phyloP scores from a whole-genome alignment of 306 rosid species.

The Phaseolus lunatus region DNA sequence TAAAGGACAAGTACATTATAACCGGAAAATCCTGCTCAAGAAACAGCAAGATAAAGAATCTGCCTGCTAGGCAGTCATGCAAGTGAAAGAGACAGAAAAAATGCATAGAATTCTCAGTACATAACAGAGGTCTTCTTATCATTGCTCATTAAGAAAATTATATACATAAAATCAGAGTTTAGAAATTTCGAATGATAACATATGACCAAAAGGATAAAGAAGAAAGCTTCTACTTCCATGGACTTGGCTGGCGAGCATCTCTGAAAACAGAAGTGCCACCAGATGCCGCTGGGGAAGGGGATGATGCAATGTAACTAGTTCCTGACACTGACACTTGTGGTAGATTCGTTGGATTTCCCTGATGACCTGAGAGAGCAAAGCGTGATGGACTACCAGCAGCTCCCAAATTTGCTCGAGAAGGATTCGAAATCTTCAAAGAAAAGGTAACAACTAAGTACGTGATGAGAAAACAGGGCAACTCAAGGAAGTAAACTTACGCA shows the following conservation, averaged over 20 bases:
- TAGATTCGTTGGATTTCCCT: constrained; percentile 64
- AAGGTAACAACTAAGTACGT: constrained; percentile 8
- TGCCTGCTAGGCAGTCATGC: background rate
- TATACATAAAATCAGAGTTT: constrained; percentile 16
- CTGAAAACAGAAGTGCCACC: constrained; percentile 86
- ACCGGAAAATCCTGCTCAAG: constrained; percentile 24
- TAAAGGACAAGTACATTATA: background rate
- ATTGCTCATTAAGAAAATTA: constrained; percentile 20
- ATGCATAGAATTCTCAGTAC: constrained; percentile 3
- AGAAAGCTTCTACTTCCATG: constrained; percentile 77
- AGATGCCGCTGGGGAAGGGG: constrained; percentile 93
- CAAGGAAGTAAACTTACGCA: background rate
- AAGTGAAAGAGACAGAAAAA: constrained; percentile 12
- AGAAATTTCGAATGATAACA: constrained; percentile 3
- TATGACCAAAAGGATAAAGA: constrained; percentile 33
- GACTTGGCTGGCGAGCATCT: constrained; percentile 89
- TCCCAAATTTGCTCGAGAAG: constrained; percentile 68
- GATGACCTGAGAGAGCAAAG: constrained; percentile 69
- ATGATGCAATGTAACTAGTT: constrained; percentile 79
- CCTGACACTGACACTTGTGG: constrained; percentile 78
- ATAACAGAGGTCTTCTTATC: constrained; percentile 8
- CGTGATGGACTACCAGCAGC: constrained; percentile 77
- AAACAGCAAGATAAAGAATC: background rate
- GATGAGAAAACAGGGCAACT: background rate
- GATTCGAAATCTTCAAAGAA: constrained; percentile 71